A percentile compares a stretch with the other conserved stretches of the same genome.
These are phyloP conservation scores for Rauvolfia tetraphylla DNA, from an alignment of 257 asterid genomes.

Conservation along the genomic window DNA sequence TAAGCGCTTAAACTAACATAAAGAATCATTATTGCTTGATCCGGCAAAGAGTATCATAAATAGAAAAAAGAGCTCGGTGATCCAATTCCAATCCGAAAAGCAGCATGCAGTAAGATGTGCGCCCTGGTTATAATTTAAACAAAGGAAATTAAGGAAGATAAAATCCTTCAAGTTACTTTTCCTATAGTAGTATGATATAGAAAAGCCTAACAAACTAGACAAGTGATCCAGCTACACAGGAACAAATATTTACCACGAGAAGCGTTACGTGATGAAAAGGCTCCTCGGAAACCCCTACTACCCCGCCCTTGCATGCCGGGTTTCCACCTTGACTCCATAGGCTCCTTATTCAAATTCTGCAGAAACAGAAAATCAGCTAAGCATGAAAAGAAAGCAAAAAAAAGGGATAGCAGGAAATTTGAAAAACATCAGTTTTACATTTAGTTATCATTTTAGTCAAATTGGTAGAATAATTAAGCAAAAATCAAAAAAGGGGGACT, in stretches of 20 bases:
- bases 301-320: slow-evolving; percentile 59
- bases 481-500: background rate
- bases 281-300: slow-evolving; percentile 61
- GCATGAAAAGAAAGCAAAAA: slow-evolving; percentile 4
- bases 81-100: background rate
- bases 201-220: background rate
- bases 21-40: slow-evolving; percentile 1
- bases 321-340: slow-evolving; percentile 62
- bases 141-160: background rate
- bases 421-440: background rate
- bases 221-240: background rate
- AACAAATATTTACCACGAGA: slow-evolving; percentile 50
- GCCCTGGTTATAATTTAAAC: background rate
- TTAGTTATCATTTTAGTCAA: background rate
- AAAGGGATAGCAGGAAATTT: background rate
- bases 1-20: background rate
- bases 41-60: slow-evolving; percentile 1
- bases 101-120: background rate
- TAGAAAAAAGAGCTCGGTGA: background rate
- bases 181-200: background rate
- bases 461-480: background rate
- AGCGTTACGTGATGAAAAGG: slow-evolving; percentile 45
- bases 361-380: slow-evolving; percentile 17
- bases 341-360: slow-evolving; percentile 65
- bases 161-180: background rate